A percentile compares a stretch with the other conserved stretches of the same genome.
Conservation (phyloP, 2,329 filamentous ascomycete species). For the Chaetomium strumarium region DNA sequence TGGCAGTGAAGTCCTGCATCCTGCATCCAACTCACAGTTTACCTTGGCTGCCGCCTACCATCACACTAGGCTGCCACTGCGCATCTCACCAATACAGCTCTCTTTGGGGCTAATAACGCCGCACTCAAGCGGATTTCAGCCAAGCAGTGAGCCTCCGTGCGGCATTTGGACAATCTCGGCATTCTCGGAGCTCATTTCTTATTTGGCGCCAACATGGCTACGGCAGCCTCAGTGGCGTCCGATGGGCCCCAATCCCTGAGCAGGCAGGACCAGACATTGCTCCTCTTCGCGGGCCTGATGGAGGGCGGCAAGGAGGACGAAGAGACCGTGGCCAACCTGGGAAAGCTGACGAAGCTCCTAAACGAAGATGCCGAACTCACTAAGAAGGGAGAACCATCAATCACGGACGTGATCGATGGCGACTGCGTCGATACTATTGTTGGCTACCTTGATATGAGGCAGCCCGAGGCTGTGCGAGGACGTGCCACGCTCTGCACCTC, state of each 20-base stretch:
- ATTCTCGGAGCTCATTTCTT: too few species aligned
- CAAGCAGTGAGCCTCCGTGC: too few species aligned
- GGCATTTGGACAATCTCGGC: too few species aligned
- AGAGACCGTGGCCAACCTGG: slow-evolving; percentile 57
- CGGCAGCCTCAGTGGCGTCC: slow-evolving; percentile 2
- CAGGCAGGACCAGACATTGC: slow-evolving; percentile 57
- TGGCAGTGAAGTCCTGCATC: too few species aligned
- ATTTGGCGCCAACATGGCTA: slow-evolving; percentile 10
- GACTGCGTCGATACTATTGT: slow-evolving; percentile 81
- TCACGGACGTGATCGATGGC: slow-evolving; percentile 59
- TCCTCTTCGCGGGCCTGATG: slow-evolving; percentile 84
- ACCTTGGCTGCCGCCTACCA: too few species aligned
- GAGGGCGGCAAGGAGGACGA: slow-evolving; percentile 81
- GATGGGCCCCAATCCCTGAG: slow-evolving; percentile 4
- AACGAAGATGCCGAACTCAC: slow-evolving; percentile 45
- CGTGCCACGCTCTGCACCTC: slow-evolving; percentile 79
- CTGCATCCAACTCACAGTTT: too few species aligned
- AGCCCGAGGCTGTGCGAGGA: slow-evolving; percentile 65
- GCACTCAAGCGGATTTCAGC: too few species aligned
- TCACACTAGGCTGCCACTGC: too few species aligned
- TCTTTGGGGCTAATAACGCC: too few species aligned
- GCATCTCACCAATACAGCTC: too few species aligned
- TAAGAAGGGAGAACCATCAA: slow-evolving; percentile 43
- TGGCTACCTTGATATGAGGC: slow-evolving; percentile 78
- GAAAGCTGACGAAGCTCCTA: slow-evolving; percentile 54